Base-by-base conservation (phyloP, 2,329 filamentous ascomycete genomes). In the Didymellaceae sp. region DNA sequence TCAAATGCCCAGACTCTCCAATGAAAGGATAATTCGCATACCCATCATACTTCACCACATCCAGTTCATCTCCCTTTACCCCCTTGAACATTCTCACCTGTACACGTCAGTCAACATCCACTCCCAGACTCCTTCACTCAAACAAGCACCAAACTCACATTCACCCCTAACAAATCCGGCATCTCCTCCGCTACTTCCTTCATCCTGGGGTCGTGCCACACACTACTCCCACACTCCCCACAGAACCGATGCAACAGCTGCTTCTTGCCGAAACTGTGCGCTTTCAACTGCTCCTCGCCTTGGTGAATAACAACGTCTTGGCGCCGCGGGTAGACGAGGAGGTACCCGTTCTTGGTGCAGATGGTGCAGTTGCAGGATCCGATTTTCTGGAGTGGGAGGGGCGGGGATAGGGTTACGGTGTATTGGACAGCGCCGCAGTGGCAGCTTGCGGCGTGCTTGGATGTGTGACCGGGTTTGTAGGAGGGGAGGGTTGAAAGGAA, bases 361-460 rank as follows among this genome's bases (percentile, higher is more conserved):
- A 78, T 77, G 14, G 79, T 82, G 63, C 81, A 83, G 63, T 77
- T 81, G 73, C 82, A 84, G 30, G 75, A 61, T 25, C 77, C 42
- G 2, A 81, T 73, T 48, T 73, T 67, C 52, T 78, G 70, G 52
- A 77, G 66, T 8, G 75, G 69, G 21, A 83, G 70, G 14, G 80
- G 75, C 24, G 80, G 79, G 25, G 76, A 77, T 42, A 83, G 72
- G 8, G 73, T 78, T 17, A 80, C 70, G 4, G 74, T 73, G 61
- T 80, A 79, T 55, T 75, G 71, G 57, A 84, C 74, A 46, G 75
- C 75, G 38, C 80, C 80, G 66, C 81, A 84, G 65, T 83, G 81
- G 58, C 80, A 83, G 46, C 75, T 75, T 6, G 72, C 78, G 14
- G 47, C 11, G 18, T 51, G 37, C 6, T 18, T 34, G 10, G 40